Evolutionary conservation across 2,329 filamentous ascomycete genomes (phyloP).

Genomic region (Tolypocladium ophioglossoides): DNA sequence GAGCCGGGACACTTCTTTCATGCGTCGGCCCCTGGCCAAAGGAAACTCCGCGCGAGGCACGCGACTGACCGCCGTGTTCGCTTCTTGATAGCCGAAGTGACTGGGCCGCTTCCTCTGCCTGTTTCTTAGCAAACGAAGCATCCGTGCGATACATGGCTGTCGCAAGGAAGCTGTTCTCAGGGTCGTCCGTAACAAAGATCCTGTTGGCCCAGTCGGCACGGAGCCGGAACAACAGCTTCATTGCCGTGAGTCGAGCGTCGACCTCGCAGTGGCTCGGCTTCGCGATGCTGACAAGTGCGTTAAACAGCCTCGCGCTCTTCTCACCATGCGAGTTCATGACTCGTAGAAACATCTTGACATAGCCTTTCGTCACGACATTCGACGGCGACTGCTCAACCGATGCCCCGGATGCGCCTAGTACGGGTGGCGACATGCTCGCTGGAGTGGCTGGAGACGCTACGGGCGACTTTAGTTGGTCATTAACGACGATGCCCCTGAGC

Average conservation of each 20-base stretch:
- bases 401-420: conserved; percentile 10
- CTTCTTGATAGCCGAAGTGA: conserved; percentile 31
- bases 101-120: conserved; percentile 40
- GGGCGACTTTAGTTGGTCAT: conserved; percentile 35
- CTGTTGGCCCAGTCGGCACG: conserved; percentile 72
- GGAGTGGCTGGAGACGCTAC: conserved; percentile 17
- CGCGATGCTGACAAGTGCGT: conserved; percentile 53
- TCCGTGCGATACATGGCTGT: conserved; percentile 58
- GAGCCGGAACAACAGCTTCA: conserved; percentile 73
- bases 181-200: conserved; percentile 58
- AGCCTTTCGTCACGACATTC: conserved; percentile 61
- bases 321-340: conserved; percentile 54
- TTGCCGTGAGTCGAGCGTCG: conserved; percentile 61
- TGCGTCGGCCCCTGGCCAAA: conserved; percentile 35
- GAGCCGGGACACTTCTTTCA: conserved; percentile 30
- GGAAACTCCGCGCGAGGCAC: conserved; percentile 40
- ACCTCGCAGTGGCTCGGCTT: conserved; percentile 48
- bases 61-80: conserved; percentile 27
- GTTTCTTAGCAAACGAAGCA: conserved; percentile 37
- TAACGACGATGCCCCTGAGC: conserved; percentile 38
- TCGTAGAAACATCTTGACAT: conserved; percentile 67
- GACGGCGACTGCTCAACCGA: conserved; percentile 41
- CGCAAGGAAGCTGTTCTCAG: conserved; percentile 65
- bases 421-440: conserved; percentile 10
- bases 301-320: conserved; percentile 55